These are phyloP conservation scores for Neckera pumila DNA, from an alignment of 225 moss, liverwort and hornwort genomes.

Conservation along the genomic window DNA sequence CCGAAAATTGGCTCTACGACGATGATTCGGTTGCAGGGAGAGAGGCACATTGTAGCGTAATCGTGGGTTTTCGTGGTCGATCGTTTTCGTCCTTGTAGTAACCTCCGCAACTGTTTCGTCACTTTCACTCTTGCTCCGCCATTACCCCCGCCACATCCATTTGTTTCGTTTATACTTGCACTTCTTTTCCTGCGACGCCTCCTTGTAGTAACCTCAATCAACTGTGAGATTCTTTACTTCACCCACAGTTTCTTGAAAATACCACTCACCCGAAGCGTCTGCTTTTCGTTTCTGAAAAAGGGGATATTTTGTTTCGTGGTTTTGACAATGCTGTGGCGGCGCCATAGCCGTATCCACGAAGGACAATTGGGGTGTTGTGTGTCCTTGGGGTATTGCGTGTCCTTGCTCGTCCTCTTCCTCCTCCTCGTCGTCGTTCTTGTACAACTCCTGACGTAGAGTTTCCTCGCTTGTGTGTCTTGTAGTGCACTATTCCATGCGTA, in stretches of 20 bases:
- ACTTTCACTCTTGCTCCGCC: not conserved
- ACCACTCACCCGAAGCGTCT: not conserved
- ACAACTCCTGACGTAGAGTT: not conserved
- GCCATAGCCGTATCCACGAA: not conserved
- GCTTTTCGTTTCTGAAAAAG: not conserved
- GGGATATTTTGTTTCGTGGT: not conserved
- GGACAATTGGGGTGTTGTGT: not conserved
- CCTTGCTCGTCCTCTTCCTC: not conserved
- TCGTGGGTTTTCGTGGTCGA: not conserved
- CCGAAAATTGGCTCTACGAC: not conserved
- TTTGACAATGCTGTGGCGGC: constrained; percentile 12
- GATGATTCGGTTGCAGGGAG: not conserved
- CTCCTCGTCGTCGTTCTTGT: not conserved
- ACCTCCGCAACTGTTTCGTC: constrained; percentile 28
- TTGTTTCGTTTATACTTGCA: not conserved
- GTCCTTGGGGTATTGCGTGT: not conserved
- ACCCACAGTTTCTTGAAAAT: not conserved
- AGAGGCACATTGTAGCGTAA: constrained; percentile 1
- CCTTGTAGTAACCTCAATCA: not conserved
- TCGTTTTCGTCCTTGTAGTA: not conserved
- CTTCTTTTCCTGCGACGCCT: not conserved
- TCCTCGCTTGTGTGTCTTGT: constrained; percentile 1
- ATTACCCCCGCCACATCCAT: not conserved
- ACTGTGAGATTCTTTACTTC: not conserved
- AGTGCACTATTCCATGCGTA: constrained; percentile 14